Base-by-base conservation (phyloP, 129 eudicot genomes). In the Flaveria robusta region DNA sequence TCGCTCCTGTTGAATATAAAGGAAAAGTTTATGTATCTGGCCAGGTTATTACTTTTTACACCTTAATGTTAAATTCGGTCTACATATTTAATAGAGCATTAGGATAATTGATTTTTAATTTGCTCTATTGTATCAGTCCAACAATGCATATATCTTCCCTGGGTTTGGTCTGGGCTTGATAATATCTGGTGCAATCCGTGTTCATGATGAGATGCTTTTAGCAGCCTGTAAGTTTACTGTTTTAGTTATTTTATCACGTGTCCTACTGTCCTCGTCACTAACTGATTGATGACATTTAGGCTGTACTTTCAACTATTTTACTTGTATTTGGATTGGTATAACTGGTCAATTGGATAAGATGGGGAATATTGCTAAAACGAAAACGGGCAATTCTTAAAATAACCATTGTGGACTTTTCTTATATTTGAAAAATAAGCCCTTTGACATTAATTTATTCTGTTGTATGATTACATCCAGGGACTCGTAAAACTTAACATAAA, bases 131-230 rank as follows among this genome's bases (percentile, higher is more conserved):
- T 82, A 39, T 47, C 81, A 93, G 98, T 86, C 97, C 76, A 93
- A 93, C 77, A 93, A 93, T 75, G 98, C 98, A n/a, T 93, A 93
- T 82, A 93, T 93, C 47, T 93, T 93, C 84, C 98, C 98, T 49
- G 98, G 98, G 56, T 85, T 93, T 49, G 98, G 98, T 79, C 92
- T 93, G 49, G 98, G 98, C 20, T 77, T 93, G 87, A 87, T 93
- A 15, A 93, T 93, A 18, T 93, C 98, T 75, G 98, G 98, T 15
- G 98, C 98, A 39, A 90, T 92, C 76, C 98, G 98, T 73, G 98
- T 92, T 70, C 98, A 92, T 27, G 96, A 92, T 73, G 98, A 92
- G 81, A 93, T 93, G 98, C 98, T 93, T 67, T 83, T 93, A 77
- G 98, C 88, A 49, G 98, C 98, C 65, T 90, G 98, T 93, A 86